Percentiles rank a stretch among this genome's conserved stretches.
phyloP scores from a whole-genome alignment of 2,329 filamentous ascomycete genomes.

The Aspergillus pseudonomiae region DNA sequence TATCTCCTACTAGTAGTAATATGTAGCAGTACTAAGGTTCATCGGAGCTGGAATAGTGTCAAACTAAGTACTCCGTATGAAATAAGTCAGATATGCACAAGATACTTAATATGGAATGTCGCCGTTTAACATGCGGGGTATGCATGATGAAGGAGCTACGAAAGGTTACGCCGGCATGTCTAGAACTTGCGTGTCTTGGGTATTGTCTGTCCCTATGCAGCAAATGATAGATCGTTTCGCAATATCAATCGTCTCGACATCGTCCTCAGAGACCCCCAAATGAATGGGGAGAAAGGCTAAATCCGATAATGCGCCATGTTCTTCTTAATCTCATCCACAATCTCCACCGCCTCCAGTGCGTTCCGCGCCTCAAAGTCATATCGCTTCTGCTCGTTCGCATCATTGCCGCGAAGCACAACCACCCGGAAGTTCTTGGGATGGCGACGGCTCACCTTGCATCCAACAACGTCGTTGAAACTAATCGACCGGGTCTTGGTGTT shows the following conservation, averaged over 20 bases:
- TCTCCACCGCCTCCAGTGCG: conserved; percentile 61
- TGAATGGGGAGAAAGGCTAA: conserved; percentile 20
- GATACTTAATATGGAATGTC: too few relatives aligned
- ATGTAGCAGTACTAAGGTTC: too few relatives aligned
- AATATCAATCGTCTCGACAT: neutral
- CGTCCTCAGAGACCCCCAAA: neutral
- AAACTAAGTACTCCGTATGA: neutral
- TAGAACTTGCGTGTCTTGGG: neutral
- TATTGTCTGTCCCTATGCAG: neutral
- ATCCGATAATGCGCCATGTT: conserved; percentile 54
- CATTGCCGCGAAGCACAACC: conserved; percentile 62
- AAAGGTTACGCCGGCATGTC: neutral
- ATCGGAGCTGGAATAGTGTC: neutral
- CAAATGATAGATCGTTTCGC: neutral
- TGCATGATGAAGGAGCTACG: neutral
- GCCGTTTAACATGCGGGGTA: too few relatives aligned
- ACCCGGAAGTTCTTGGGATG: conserved; percentile 67
- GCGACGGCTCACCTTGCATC: conserved; percentile 65
- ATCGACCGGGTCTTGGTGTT: conserved; percentile 63
- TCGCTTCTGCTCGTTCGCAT: conserved; percentile 65
- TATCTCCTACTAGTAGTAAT: too few relatives aligned
- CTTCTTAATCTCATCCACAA: conserved; percentile 66
- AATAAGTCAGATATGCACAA: neutral
- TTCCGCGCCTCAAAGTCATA: conserved; percentile 68
- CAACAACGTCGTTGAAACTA: conserved; percentile 65